Percentiles rank a stretch among this genome's conserved stretches.
Conservation (phyloP, 164 flowering plant species). For the Cinnamomum chago region DNA sequence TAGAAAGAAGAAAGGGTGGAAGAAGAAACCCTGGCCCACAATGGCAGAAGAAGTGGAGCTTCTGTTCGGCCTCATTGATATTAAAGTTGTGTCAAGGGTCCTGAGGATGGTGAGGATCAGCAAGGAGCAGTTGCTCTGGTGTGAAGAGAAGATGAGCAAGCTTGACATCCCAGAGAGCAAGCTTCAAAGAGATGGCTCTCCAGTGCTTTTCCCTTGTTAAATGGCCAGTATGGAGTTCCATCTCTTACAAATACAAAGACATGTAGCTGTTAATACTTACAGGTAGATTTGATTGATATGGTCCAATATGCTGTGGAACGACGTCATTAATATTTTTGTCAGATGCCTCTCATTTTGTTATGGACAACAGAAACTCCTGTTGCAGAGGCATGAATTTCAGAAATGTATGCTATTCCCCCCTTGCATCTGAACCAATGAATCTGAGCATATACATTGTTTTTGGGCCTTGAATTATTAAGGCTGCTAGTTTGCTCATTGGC, state of each 20-base stretch:
- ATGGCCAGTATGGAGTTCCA: slow-evolving; percentile 2
- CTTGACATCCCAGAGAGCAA: slow-evolving; percentile 48
- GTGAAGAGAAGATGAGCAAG: slow-evolving; percentile 86
- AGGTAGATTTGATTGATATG: neutral
- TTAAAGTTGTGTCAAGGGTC: slow-evolving; percentile 57
- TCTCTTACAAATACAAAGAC: neutral
- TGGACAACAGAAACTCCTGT: neutral
- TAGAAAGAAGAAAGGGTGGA: slow-evolving; percentile 61
- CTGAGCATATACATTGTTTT: too few species aligned
- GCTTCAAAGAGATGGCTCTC: slow-evolving; percentile 68
- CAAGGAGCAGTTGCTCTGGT: slow-evolving; percentile 79
- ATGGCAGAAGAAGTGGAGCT: slow-evolving; percentile 50
- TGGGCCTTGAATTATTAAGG: too few species aligned
- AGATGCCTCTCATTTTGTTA: neutral
- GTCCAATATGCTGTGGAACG: neutral
- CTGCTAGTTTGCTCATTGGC: too few species aligned
- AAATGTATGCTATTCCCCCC: neutral
- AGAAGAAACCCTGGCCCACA: slow-evolving; percentile 71
- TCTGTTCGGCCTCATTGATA: slow-evolving; percentile 59
- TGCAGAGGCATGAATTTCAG: neutral
- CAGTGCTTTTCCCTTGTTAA: slow-evolving; percentile 67
- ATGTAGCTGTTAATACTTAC: neutral
- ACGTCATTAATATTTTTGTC: neutral
- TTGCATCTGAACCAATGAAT: too few species aligned
- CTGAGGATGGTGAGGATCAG: slow-evolving; percentile 63